Evolutionary conservation across 768 basidiomycete species (phyloP).

Genomic region (Leccinum longicurvipes): DNA sequence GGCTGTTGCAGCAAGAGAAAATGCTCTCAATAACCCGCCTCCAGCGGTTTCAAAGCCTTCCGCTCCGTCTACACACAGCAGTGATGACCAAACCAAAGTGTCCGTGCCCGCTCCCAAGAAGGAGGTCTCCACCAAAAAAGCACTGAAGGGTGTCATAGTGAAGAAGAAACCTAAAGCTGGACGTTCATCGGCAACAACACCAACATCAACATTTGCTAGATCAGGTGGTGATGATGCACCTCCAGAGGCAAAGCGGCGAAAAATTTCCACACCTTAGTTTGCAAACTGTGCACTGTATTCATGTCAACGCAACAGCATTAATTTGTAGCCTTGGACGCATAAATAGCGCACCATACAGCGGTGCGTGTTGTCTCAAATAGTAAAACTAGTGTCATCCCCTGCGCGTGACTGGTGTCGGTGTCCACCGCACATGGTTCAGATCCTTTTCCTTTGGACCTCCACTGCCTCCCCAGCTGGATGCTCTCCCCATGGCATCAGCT

Average conservation of each 20-base stretch:
- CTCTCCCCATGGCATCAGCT: constrained; percentile 63
- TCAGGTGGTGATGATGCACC: constrained; percentile 26
- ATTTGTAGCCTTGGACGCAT: constrained; percentile 13
- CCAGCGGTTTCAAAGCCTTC: constrained; percentile 31
- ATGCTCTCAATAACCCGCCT: constrained; percentile 42
- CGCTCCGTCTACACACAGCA: constrained; percentile 29
- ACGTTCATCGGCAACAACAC: constrained; percentile 17
- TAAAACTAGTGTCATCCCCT: constrained; percentile 19
- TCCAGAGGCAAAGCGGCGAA: constrained; percentile 59
- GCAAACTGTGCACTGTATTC: constrained; percentile 9
- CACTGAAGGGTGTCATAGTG: constrained; percentile 75
- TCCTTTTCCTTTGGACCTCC: constrained; percentile 53
- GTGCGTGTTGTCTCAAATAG: constrained; percentile 4
- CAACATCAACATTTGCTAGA: constrained; percentile 13
- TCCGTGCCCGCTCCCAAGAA: constrained; percentile 47
- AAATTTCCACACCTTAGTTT: constrained; percentile 37
- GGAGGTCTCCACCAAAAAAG: constrained; percentile 50
- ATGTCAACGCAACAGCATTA: constrained; percentile 4
- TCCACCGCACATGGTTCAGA: constrained; percentile 69
- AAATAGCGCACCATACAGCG: neutral
- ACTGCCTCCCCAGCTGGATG: constrained; percentile 53
- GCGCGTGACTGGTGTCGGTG: constrained; percentile 62
- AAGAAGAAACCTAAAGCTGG: constrained; percentile 64
- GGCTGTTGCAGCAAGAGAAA: constrained; percentile 70
- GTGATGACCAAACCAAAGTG: constrained; percentile 26